Evolutionary conservation across 352 stramenopile genomes (phyloP).

Genomic region (Globisporangium spinosum): DNA sequence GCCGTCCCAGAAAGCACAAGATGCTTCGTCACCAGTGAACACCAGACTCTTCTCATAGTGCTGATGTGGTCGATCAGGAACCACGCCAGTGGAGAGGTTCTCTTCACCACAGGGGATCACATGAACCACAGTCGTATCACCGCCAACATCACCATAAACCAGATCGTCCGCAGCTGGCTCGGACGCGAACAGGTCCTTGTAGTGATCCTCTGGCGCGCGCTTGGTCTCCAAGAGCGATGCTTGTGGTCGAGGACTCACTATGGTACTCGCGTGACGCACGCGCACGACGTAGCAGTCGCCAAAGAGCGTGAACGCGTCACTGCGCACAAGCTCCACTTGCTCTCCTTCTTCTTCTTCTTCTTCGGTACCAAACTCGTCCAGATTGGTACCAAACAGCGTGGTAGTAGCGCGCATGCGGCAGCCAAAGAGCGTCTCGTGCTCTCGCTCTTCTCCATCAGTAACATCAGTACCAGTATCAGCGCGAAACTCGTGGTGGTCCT

Average conservation of each 20-base stretch:
- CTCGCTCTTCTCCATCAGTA: background rate
- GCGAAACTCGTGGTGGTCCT: background rate
- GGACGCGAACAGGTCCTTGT: background rate
- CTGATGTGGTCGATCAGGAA: background rate
- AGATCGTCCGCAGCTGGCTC: background rate
- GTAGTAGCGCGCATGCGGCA: slow-evolving; percentile 5
- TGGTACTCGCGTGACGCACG: background rate
- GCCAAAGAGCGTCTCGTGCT: slow-evolving; percentile 18
- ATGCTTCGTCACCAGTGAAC: slow-evolving; percentile 8
- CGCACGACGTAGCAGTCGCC: slow-evolving; percentile 21
- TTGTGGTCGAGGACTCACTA: background rate
- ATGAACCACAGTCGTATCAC: background rate
- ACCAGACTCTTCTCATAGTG: slow-evolving; percentile 1
- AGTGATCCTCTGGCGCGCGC: background rate
- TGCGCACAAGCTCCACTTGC: slow-evolving; percentile 15
- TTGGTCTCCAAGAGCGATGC: background rate
- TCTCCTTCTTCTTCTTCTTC: slow-evolving; percentile 8
- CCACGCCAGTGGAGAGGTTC: too few species aligned
- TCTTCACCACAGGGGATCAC: background rate
- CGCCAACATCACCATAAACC: background rate
- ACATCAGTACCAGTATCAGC: background rate
- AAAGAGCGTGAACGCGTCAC: slow-evolving; percentile 21
- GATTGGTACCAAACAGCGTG: background rate
- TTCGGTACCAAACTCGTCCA: background rate
- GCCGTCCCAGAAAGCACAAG: slow-evolving; percentile 20